These are phyloP conservation scores for Cercis canadensis DNA, from an alignment of 306 rosid species.

Conservation along the genomic window DNA sequence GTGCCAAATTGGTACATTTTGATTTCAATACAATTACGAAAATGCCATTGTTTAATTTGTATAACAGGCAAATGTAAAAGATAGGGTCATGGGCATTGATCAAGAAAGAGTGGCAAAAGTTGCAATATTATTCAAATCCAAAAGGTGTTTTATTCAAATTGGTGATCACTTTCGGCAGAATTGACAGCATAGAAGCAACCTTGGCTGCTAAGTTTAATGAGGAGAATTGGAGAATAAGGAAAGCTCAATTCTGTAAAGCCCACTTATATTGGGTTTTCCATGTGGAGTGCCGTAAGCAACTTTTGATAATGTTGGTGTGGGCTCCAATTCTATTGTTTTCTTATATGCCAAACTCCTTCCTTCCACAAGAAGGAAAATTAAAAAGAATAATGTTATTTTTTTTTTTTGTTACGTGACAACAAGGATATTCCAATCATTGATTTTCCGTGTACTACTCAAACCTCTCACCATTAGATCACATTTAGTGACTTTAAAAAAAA, in stretches of 20 bases:
- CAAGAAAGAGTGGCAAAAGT: constrained; percentile 36
- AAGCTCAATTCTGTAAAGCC: constrained; percentile 39
- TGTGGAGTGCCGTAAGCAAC: constrained; percentile 43
- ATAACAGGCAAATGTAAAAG: constrained; percentile 3
- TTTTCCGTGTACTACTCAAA: no score
- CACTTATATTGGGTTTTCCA: constrained; percentile 39
- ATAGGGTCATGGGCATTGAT: not conserved
- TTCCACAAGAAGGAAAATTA: no score
- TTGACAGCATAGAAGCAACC: constrained; percentile 48
- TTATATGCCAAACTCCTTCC: not conserved
- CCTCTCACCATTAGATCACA: no score
- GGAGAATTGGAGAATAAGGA: constrained; percentile 29
- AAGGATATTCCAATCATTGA: no score
- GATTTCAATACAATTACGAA: constrained; percentile 28
- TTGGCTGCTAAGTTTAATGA: constrained; percentile 61
- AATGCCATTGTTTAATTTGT: not conserved
- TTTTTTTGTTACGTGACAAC: no score
- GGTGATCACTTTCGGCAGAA: constrained; percentile 55
- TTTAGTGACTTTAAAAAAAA: no score
- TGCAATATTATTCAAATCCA: constrained; percentile 26
- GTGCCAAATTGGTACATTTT: constrained; percentile 20
- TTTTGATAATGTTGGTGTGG: constrained; percentile 29
- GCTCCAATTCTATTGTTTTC: constrained; percentile 23
- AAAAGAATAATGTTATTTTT: no score
- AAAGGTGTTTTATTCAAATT: constrained; percentile 25